Evolutionary conservation across 257 asterid species (phyloP), one percentile per base, ranked within the genome.

Genomic region (Prunella vulgaris): DNA sequence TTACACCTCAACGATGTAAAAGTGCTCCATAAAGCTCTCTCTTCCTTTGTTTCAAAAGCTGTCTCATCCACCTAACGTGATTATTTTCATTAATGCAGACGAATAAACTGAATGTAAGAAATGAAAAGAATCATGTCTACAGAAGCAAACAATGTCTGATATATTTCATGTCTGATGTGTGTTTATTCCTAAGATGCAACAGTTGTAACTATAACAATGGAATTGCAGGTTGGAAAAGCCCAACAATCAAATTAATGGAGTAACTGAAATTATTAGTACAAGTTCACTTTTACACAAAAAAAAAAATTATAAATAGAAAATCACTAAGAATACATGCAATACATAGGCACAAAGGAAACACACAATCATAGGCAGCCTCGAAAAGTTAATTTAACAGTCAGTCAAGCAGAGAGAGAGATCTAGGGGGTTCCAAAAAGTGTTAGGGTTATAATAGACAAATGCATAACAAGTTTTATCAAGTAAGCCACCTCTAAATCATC

Each of bases 1-100:
- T 83, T 86, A 76, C 83, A 86, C 76, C 85, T 86, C 79, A 90
- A 69, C 28, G 87, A 82, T 72, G 81, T 78, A 75, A 70, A 90
- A 57, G 91, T 85, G 80, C 79, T 83, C 99, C 99, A 93, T 70
- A 93, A 76, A 70, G 86, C 84, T 57, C 79, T 79, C 82, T 93
- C 97, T 84, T 90, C 99, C 27, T 73, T 60, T 49, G 96, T 82
- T 74, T 84, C 95, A 56, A 93, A 90, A 75, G 82, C 90, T 61
- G 88, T 68, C 77, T 88, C 99, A 27, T 93, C 95, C 85, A 93
- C 99, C 98, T 93, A 71, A 40, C 48, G 78, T 12, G 65, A 22
- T 12, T 51, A 73, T 71, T 69, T 37, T 20, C 18, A 17, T 74
- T 57, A 65, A 60, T 10, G 35, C 27, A 67, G 20, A 53, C 42